A percentile compares a stretch with the other conserved stretches of the same genome.
phyloP scores from a whole-genome alignment of 2,329 filamentous ascomycete species.

The Lecanicillium sp. region DNA sequence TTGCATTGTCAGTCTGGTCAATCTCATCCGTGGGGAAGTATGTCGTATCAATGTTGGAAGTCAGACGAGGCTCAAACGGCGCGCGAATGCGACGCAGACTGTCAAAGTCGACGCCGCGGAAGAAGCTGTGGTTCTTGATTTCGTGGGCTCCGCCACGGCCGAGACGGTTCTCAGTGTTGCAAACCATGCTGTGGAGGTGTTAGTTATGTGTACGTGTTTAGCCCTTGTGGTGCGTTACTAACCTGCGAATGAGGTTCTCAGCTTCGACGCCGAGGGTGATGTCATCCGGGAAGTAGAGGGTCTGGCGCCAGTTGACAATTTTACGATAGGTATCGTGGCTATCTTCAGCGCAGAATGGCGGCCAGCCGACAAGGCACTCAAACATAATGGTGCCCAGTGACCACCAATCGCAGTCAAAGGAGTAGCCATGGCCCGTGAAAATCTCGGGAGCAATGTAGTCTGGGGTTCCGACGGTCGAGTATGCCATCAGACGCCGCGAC shows the following conservation, averaged over 20 bases:
- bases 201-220: conserved; percentile 4
- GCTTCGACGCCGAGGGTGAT: conserved; percentile 82
- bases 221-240: conserved; percentile 27
- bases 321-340: conserved; percentile 97
- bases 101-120: conserved; percentile 93
- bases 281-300: conserved; percentile 93
- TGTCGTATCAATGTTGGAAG: conserved; percentile 89
- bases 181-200: conserved; percentile 63
- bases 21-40: conserved; percentile 99
- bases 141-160: conserved; percentile 81
- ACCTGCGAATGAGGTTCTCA: conserved; percentile 88
- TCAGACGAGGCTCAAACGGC: conserved; percentile 89
- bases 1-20: conserved; percentile 89
- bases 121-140: conserved; percentile 91
- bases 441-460: conserved; percentile 99
- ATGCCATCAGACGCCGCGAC: conserved; percentile 89
- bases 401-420: conserved; percentile 99
- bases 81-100: conserved; percentile 86
- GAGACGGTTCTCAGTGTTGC: conserved; percentile 85
- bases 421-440: conserved; percentile 93
- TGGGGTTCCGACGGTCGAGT: conserved; percentile 94
- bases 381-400: conserved; percentile 99
- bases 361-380: conserved; percentile 96
- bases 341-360: conserved; percentile 96
- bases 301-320: conserved; percentile 97